A percentile compares a stretch with the other conserved stretches of the same genome.
phyloP scores from a whole-genome alignment of 2,329 filamentous ascomycete species.

The Monilinia vaccinii-corymbosi region DNA sequence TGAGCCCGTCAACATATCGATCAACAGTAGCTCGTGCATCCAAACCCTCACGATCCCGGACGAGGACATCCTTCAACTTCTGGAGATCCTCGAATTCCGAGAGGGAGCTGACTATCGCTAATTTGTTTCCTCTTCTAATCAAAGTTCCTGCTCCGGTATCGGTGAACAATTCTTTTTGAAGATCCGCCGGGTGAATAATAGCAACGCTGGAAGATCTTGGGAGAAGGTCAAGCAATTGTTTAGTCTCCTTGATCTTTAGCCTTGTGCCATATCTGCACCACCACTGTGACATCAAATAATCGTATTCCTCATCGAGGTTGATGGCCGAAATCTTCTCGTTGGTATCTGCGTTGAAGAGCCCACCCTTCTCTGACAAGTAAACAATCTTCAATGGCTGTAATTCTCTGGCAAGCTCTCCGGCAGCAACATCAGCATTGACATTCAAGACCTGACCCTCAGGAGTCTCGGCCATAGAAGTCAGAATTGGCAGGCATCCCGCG shows the following conservation, averaged over 20 bases:
- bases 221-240: conserved; percentile 80
- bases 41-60: conserved; percentile 72
- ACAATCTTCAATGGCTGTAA: conserved; percentile 95
- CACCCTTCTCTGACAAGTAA: conserved; percentile 97
- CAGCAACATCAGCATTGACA: conserved; percentile 95
- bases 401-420: conserved; percentile 80
- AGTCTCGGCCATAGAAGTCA: conserved; percentile 95
- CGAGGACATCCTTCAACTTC: conserved; percentile 71
- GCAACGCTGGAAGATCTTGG: conserved; percentile 90
- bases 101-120: conserved; percentile 63
- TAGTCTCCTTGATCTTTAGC: conserved; percentile 96
- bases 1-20: conserved; percentile 72
- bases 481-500: conserved; percentile 82
- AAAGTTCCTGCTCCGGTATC: conserved; percentile 91
- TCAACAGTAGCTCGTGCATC: conserved; percentile 80
- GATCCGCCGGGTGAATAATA: conserved; percentile 91
- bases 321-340: conserved; percentile 94
- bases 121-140: conserved; percentile 84
- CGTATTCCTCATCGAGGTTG: conserved; percentile 94
- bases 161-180: conserved; percentile 95
- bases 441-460: conserved; percentile 88
- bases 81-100: conserved; percentile 67
- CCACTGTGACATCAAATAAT: conserved; percentile 81
- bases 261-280: conserved; percentile 95
- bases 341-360: conserved; percentile 87